Conservation (phyloP, 306 rosid genomes). For the Prunus salicina region DNA sequence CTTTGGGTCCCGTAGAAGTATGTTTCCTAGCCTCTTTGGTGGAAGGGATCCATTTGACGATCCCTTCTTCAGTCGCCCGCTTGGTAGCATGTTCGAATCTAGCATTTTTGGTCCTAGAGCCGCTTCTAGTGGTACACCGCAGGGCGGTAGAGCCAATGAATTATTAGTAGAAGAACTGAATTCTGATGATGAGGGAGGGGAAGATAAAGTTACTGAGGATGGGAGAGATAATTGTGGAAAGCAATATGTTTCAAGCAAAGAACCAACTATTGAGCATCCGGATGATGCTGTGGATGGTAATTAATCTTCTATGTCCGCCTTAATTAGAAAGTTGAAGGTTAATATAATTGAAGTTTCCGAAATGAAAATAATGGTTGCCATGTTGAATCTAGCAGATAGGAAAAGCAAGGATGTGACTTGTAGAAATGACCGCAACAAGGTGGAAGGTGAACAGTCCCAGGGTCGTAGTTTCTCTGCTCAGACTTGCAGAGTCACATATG, state of each 20-base stretch:
- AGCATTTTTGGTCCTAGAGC: constrained; percentile 28
- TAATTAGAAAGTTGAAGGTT: not conserved
- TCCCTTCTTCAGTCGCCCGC: constrained; percentile 66
- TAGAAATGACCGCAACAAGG: constrained; percentile 29
- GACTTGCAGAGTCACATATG: constrained; percentile 70
- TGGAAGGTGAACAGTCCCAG: constrained; percentile 26
- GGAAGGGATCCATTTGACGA: constrained; percentile 80
- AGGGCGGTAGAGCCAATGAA: constrained; percentile 40
- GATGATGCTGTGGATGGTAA: constrained; percentile 64
- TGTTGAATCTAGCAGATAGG: constrained; percentile 26
- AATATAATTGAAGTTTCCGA: not conserved
- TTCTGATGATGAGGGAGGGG: constrained; percentile 56
- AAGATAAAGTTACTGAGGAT: constrained; percentile 21
- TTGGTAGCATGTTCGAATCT: constrained; percentile 36
- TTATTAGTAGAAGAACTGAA: constrained; percentile 57
- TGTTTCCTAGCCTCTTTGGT: constrained; percentile 53
- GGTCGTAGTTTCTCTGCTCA: constrained; percentile 32
- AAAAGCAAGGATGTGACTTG: constrained; percentile 25
- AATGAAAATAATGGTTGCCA: constrained; percentile 1
- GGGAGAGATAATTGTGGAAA: constrained; percentile 20
- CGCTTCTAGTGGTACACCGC: constrained; percentile 21
- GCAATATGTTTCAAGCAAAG: constrained; percentile 36
- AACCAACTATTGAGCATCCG: constrained; percentile 76
- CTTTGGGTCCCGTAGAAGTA: constrained; percentile 44
- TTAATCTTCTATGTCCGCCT: not conserved